Conservation (phyloP, 345 rosid genomes). For the Trapa incisa region DNA sequence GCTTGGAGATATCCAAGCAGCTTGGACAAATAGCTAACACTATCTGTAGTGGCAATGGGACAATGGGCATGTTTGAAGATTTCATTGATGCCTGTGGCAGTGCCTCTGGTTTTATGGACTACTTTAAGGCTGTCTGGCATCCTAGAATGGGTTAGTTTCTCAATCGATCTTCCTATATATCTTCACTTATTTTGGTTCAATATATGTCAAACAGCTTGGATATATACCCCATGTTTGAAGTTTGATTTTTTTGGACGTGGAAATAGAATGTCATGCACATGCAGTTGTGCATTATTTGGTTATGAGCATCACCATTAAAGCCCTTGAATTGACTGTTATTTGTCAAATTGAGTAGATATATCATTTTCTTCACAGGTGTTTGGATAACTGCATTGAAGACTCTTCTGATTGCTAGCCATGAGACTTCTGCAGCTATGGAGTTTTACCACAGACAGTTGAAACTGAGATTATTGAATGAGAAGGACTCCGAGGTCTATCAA, state of each 20-base stretch:
- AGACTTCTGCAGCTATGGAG: constrained; percentile 81
- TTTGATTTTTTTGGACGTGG: background rate
- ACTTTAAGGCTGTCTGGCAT: constrained; percentile 76
- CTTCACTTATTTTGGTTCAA: background rate
- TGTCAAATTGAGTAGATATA: background rate
- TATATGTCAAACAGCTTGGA: background rate
- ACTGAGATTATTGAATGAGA: constrained; percentile 65
- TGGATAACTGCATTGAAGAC: constrained; percentile 49
- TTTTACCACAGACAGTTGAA: constrained; percentile 79
- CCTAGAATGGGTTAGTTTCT: constrained; percentile 57
- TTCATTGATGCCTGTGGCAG: constrained; percentile 57
- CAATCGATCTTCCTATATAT: constrained; percentile 1
- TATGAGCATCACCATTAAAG: background rate
- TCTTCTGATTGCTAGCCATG: constrained; percentile 78
- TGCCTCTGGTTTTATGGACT: constrained; percentile 52
- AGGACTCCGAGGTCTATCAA: constrained; percentile 46
- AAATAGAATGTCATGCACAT: background rate
- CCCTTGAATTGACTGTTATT: background rate
- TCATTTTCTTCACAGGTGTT: constrained; percentile 28
- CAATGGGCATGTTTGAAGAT: constrained; percentile 31
- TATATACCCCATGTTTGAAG: background rate
- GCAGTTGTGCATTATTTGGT: background rate
- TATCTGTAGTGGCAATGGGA: constrained; percentile 52
- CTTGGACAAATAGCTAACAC: constrained; percentile 55
- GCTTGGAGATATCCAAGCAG: constrained; percentile 42